phyloP scores from a whole-genome alignment of 2,329 filamentous ascomycete genomes.

The Myriosclerotinia duriaeana region DNA sequence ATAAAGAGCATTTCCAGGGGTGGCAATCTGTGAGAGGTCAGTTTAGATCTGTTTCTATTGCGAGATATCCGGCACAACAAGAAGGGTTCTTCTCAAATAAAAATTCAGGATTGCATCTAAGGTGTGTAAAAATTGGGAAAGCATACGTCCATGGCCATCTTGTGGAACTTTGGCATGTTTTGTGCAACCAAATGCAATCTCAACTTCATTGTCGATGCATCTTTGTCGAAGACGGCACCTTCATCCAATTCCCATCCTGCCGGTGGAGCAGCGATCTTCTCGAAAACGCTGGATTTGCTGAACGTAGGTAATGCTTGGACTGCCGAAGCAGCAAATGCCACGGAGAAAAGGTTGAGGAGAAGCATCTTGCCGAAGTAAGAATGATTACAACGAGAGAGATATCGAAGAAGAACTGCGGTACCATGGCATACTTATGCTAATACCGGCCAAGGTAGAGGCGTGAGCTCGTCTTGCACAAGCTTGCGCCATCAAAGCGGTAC shows the following conservation, averaged over 20 bases:
- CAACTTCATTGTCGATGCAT: constrained; percentile 32
- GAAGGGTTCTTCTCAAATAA: constrained; percentile 2
- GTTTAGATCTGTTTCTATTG: constrained; percentile 1
- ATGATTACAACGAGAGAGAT: constrained; percentile 12
- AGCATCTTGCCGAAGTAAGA: constrained; percentile 23
- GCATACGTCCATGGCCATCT: constrained; percentile 37
- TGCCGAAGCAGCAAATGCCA: constrained; percentile 18
- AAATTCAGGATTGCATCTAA: not conserved
- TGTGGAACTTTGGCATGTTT: constrained; percentile 38
- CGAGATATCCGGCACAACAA: not conserved
- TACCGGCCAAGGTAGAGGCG: constrained; percentile 17
- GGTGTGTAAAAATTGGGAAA: not conserved
- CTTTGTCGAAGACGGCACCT: constrained; percentile 32
- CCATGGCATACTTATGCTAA: constrained; percentile 22
- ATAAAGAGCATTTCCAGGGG: constrained; percentile 53
- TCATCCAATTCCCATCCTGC: constrained; percentile 35
- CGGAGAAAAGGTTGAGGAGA: constrained; percentile 20
- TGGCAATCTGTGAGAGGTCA: constrained; percentile 36
- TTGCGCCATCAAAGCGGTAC: constrained; percentile 19
- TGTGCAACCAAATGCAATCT: constrained; percentile 37
- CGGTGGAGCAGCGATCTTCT: constrained; percentile 34
- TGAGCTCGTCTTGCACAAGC: constrained; percentile 3
- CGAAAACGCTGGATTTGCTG: constrained; percentile 31
- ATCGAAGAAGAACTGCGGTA: constrained; percentile 4
- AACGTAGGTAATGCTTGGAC: constrained; percentile 22